Evolutionary conservation across 2,329 filamentous ascomycete genomes (phyloP).

Genomic region (Ambrosiella xylebori): DNA sequence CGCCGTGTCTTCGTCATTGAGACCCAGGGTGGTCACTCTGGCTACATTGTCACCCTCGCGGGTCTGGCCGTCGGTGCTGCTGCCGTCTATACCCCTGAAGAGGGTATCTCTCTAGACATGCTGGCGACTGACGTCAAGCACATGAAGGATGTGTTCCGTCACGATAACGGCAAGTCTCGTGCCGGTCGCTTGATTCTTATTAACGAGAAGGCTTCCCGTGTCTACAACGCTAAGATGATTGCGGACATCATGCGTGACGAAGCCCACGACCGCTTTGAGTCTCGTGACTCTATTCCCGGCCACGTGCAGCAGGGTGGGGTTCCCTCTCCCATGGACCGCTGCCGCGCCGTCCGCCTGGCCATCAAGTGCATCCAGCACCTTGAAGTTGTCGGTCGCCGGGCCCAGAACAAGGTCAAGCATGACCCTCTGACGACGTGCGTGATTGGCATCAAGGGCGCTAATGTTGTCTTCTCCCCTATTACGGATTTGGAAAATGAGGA

Average conservation of each 20-base stretch:
- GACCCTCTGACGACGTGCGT: slow-evolving; percentile 62
- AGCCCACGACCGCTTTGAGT: slow-evolving; percentile 80
- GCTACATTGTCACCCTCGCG: slow-evolving; percentile 81
- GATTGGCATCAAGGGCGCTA: slow-evolving; percentile 82
- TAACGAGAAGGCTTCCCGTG: slow-evolving; percentile 82
- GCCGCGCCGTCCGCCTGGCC: slow-evolving; percentile 75
- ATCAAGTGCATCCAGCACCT: slow-evolving; percentile 91
- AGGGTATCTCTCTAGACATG: slow-evolving; percentile 89
- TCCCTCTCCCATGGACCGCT: slow-evolving; percentile 89
- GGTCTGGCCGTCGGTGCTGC: slow-evolving; percentile 82
- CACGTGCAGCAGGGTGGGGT: slow-evolving; percentile 91
- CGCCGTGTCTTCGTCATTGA: slow-evolving; percentile 94
- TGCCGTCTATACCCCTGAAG: slow-evolving; percentile 91
- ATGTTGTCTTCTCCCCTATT: slow-evolving; percentile 76
- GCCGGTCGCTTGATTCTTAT: slow-evolving; percentile 91
- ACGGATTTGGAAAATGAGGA: slow-evolving; percentile 62
- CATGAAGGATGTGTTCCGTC: slow-evolving; percentile 66
- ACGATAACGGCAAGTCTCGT: slow-evolving; percentile 73
- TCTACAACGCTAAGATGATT: slow-evolving; percentile 84
- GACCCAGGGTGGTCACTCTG: slow-evolving; percentile 86
- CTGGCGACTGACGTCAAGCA: slow-evolving; percentile 78
- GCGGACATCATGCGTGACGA: slow-evolving; percentile 93
- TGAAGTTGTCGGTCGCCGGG: slow-evolving; percentile 54
- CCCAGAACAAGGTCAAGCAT: slow-evolving; percentile 48
- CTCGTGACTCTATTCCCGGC: slow-evolving; percentile 75